A percentile compares a stretch with the other conserved stretches of the same genome.
These are phyloP conservation scores for Smallanthus sonchifolius DNA, from an alignment of 129 eudicot species.

Conservation along the genomic window DNA sequence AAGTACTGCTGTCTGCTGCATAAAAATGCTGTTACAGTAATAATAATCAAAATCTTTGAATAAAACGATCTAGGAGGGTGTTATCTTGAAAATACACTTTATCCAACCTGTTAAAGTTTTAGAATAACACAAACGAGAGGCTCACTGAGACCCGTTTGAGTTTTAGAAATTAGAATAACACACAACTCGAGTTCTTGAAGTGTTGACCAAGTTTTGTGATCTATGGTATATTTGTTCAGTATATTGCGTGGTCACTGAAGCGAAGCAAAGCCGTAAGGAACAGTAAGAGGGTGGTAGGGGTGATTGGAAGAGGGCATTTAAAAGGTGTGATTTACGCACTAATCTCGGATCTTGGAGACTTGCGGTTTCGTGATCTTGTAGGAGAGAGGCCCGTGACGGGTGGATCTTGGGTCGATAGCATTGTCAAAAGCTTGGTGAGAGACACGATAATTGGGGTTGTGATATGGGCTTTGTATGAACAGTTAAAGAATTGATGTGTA, in stretches of 20 bases:
- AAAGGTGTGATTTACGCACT: constrained; percentile 87
- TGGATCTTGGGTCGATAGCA: constrained; percentile 40
- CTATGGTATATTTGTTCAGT: constrained; percentile 37
- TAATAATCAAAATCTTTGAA: background rate
- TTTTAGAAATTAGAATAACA: background rate
- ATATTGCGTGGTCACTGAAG: constrained; percentile 91
- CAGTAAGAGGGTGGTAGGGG: constrained; percentile 84
- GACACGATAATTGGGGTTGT: constrained; percentile 73
- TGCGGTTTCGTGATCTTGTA: constrained; percentile 73
- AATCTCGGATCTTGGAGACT: constrained; percentile 72
- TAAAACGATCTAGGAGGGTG: background rate
- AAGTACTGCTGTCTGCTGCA: background rate
- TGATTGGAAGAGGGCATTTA: constrained; percentile 87
- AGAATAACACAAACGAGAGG: background rate
- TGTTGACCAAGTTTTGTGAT: background rate
- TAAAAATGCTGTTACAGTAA: background rate
- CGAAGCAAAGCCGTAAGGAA: constrained; percentile 90
- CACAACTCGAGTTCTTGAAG: background rate
- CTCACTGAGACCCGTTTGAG: background rate
- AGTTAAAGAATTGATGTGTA: constrained; percentile 36
- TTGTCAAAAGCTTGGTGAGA: constrained; percentile 55
- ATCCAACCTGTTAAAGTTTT: background rate
- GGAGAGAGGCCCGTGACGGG: constrained; percentile 52
- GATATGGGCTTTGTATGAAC: constrained; percentile 76
- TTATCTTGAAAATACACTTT: background rate